A percentile compares a stretch with the other conserved stretches of the same genome.
Evolutionary conservation across 2,329 filamentous ascomycete species (phyloP).

Genomic region (Exophiala spinifera): DNA sequence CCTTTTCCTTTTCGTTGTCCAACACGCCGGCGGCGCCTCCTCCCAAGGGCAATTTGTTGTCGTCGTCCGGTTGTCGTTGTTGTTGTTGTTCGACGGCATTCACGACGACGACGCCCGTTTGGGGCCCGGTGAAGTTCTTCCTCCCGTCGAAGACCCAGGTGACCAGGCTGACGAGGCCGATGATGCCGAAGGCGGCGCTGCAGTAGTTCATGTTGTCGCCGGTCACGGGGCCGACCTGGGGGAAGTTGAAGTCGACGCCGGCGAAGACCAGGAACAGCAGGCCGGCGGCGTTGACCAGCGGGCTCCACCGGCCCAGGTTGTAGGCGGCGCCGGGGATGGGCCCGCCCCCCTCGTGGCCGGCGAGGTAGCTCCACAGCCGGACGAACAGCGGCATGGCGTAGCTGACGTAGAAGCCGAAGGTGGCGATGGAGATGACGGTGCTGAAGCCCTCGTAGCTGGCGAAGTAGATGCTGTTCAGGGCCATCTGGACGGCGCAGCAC

Average conservation of each 20-base stretch:
- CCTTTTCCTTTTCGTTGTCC: background rate
- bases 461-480: constrained; percentile 55
- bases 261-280: constrained; percentile 54
- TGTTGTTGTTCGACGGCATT: constrained; percentile 11
- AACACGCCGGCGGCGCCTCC: background rate
- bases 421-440: constrained; percentile 56
- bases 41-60: background rate
- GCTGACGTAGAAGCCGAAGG: constrained; percentile 58
- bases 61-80: no score
- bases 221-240: constrained; percentile 49
- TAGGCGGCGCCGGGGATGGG: constrained; percentile 43
- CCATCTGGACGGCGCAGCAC: constrained; percentile 53
- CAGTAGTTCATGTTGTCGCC: constrained; percentile 55
- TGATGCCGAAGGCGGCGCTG: constrained; percentile 53
- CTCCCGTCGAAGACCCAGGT: constrained; percentile 40
- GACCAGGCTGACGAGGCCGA: constrained; percentile 46
- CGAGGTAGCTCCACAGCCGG: constrained; percentile 48
- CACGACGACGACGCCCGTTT: constrained; percentile 14
- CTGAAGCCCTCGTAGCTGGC: constrained; percentile 55
- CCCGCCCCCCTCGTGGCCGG: constrained; percentile 41
- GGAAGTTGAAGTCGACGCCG: constrained; percentile 57
- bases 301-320: constrained; percentile 43
- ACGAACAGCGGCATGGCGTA: constrained; percentile 56
- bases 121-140: constrained; percentile 25
- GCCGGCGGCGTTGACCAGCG: constrained; percentile 49